Conservation (phyloP, 2,329 filamentous ascomycete genomes). For the Zasmidium citrigriseum region DNA sequence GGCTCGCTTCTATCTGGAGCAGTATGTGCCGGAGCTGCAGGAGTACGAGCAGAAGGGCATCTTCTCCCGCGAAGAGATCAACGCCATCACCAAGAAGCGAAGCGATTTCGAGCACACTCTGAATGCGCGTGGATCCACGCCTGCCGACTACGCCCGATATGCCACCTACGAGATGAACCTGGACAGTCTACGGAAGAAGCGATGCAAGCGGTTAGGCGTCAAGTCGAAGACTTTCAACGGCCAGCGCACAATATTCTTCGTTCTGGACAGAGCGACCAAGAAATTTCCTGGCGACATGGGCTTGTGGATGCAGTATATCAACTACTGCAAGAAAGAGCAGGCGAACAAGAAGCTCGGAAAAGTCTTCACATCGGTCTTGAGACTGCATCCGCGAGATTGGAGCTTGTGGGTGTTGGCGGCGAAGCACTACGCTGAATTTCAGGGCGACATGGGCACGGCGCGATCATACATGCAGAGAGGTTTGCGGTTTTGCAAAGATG, state of each 20-base stretch:
- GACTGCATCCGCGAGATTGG: slow-evolving; percentile 80
- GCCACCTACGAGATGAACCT: slow-evolving; percentile 68
- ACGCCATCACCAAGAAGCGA: slow-evolving; percentile 82
- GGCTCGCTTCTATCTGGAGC: slow-evolving; percentile 91
- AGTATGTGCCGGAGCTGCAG: slow-evolving; percentile 85
- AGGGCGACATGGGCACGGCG: slow-evolving; percentile 85
- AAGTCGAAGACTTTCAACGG: slow-evolving; percentile 68
- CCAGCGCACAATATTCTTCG: slow-evolving; percentile 81
- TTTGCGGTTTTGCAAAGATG: slow-evolving; percentile 80
- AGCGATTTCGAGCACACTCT: slow-evolving; percentile 92
- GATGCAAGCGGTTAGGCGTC: slow-evolving; percentile 77
- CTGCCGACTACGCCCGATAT: slow-evolving; percentile 82
- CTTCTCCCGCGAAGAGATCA: slow-evolving; percentile 88
- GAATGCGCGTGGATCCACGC: slow-evolving; percentile 74
- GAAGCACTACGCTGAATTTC: slow-evolving; percentile 71
- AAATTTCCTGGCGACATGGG: slow-evolving; percentile 79
- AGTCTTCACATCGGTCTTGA: slow-evolving; percentile 68
- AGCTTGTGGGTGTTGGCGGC: slow-evolving; percentile 85
- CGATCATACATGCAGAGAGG: slow-evolving; percentile 86
- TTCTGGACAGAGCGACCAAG: slow-evolving; percentile 82
- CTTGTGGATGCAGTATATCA: slow-evolving; percentile 88
- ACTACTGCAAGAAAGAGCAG: slow-evolving; percentile 70
- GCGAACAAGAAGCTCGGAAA: slow-evolving; percentile 62
- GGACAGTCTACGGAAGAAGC: slow-evolving; percentile 77
- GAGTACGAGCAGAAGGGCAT: slow-evolving; percentile 91